Evolutionary conservation across 495 filamentous ascomycete species (phyloP), one percentile per base, ranked within the genome.

Genomic region (Hypoxylon cercidicola): DNA sequence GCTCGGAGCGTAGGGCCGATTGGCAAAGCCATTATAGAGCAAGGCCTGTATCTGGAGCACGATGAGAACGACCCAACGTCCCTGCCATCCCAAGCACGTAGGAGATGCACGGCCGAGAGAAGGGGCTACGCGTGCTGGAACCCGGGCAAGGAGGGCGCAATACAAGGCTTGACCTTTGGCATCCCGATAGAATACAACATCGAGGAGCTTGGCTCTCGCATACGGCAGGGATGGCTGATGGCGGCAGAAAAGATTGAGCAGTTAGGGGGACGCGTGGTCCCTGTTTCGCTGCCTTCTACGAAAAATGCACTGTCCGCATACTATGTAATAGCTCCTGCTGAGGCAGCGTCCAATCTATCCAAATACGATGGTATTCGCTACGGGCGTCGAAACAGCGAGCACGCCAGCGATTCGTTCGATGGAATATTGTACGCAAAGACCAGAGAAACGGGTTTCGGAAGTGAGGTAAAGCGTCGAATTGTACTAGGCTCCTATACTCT

Each of bases 291-390:
- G 1, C 93, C 95, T 12, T 83, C 87, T 4, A 99, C 95, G 9
- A 87, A 85, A 52, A 87, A 90, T 57, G 96, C 95, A 1, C 81
- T 99, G 9, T 89, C 93, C 3, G 90, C 95, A 30, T 99, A 99
- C 75, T 99, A 99, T 72, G 82, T 98, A 45, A 87, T 99, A 62
- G 95, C 95, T 6, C 91, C 96, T 0, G 93, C 95, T 11, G 95
- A 99, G 78, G 96, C 96, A 12, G 92, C 91, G 11, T 97, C 94
- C 15, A 99, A 99, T 61, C 85, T 99, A n/a, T 90, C 95, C 47
- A 97, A 95, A 76, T 99, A 97, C 73, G 95, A 99, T 69, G 95
- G 96, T 7, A 84, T 97, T 10, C 89, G 95, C 13, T 99, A 97
- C 73, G 95, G 95, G 2, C 80, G 75, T 41, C 84, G 86, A 20